phyloP scores from a whole-genome alignment of 2,329 filamentous ascomycete species.

The Corynespora cassiicola region DNA sequence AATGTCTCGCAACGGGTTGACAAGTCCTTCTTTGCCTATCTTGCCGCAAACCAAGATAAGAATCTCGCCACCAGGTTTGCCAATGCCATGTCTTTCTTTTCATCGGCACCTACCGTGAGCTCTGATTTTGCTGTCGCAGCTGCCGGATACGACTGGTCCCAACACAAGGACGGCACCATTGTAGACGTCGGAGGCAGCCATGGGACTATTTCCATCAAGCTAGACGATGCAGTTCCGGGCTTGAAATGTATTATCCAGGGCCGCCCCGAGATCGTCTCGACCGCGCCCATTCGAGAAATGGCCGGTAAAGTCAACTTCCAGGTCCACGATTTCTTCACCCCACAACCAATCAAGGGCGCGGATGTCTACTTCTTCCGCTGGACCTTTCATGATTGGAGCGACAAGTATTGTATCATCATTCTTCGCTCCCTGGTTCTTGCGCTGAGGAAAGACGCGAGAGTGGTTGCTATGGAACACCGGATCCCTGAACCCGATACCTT shows the following conservation, averaged over 20 bases:
- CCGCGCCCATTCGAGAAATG: not conserved
- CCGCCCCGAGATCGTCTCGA: slow-evolving; percentile 3
- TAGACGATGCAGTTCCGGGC: not conserved
- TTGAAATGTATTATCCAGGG: slow-evolving; percentile 4
- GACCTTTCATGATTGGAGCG: slow-evolving; percentile 60
- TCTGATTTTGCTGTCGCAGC: not conserved
- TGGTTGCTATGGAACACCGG: slow-evolving; percentile 4
- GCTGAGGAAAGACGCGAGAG: slow-evolving; percentile 2
- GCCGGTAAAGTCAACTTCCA: slow-evolving; percentile 1
- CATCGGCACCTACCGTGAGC: not conserved
- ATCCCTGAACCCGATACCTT: slow-evolving; percentile 1
- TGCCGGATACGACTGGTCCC: slow-evolving; percentile 2
- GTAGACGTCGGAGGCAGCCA: slow-evolving; percentile 11
- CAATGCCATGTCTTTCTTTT: too few species aligned
- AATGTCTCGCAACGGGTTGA: not conserved
- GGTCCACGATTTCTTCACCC: slow-evolving; percentile 8
- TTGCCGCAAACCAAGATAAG: not conserved
- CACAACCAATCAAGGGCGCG: slow-evolving; percentile 1
- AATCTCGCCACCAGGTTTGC: too few species aligned
- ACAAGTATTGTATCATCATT: slow-evolving; percentile 6
- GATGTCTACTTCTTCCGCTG: slow-evolving; percentile 61
- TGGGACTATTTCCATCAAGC: slow-evolving; percentile 2
- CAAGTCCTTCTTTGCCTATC: not conserved
- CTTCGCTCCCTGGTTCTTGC: slow-evolving; percentile 3
- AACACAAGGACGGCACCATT: not conserved